Evolutionary conservation across 495 filamentous ascomycete genomes (phyloP).

Genomic region (Hypoxylon subgilvum): DNA sequence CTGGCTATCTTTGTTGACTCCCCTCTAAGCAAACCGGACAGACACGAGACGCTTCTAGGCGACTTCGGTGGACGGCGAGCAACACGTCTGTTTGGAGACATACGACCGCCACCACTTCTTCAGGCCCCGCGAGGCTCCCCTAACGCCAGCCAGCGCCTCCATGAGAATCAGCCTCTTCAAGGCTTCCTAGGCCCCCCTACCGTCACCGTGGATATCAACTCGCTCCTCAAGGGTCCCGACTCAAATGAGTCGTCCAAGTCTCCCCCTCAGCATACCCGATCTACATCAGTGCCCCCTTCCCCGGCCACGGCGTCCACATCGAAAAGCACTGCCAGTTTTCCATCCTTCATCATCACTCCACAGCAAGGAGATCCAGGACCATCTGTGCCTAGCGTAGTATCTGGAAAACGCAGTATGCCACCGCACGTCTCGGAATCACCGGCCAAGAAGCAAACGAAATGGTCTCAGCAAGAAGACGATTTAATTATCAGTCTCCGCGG

Average conservation of each 20-base stretch:
- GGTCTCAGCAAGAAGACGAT: constrained; percentile 89
- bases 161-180: constrained; percentile 40
- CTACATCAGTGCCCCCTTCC: constrained; percentile 55
- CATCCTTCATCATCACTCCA: constrained; percentile 29
- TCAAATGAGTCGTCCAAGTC: constrained; percentile 74
- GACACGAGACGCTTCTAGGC: constrained; percentile 23
- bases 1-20: constrained; percentile 2
- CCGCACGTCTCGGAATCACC: constrained; percentile 72
- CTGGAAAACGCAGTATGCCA: constrained; percentile 54
- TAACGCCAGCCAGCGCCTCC: constrained; percentile 34
- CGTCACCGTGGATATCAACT: constrained; percentile 89
- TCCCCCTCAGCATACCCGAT: constrained; percentile 58
- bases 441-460: constrained; percentile 95
- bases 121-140: constrained; percentile 18
- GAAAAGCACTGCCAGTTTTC: constrained; percentile 18
- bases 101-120: constrained; percentile 9
- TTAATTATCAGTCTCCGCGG: constrained; percentile 87
- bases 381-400: constrained; percentile 13
- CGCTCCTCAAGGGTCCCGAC: constrained; percentile 77
- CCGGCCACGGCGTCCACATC: constrained; percentile 41
- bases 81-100: constrained; percentile 11
- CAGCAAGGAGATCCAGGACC: constrained; percentile 24
- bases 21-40: constrained; percentile 16
- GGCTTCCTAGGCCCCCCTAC: constrained; percentile 51
- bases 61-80: constrained; percentile 9